Conservation (phyloP, 345 rosid species). For the Linum trigynum region DNA sequence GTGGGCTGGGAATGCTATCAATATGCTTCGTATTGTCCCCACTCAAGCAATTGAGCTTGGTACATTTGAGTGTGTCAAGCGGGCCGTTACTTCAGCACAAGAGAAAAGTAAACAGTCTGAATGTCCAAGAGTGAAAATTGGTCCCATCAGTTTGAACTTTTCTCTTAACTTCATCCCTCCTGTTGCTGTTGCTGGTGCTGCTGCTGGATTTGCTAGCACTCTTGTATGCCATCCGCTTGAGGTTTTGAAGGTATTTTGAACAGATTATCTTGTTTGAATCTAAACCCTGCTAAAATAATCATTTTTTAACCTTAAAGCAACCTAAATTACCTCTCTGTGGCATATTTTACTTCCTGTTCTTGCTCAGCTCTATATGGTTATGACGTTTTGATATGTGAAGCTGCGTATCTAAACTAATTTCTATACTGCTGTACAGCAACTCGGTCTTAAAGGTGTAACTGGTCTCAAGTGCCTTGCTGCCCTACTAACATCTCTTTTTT, state of each 20-base stretch:
- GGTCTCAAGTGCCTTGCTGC: background rate
- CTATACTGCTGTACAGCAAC: background rate
- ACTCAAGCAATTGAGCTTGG: constrained; percentile 97
- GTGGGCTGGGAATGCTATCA: constrained; percentile 96
- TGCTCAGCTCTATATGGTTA: background rate
- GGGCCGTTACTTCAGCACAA: constrained; percentile 66
- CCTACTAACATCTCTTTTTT: background rate
- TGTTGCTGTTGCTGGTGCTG: constrained; percentile 90
- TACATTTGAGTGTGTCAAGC: constrained; percentile 83
- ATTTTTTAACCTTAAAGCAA: background rate
- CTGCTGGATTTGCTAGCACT: constrained; percentile 87
- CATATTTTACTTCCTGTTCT: background rate
- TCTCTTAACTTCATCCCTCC: constrained; percentile 87
- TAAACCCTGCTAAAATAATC: background rate
- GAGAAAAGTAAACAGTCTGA: constrained; percentile 51
- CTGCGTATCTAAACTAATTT: background rate
- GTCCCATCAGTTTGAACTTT: constrained; percentile 44
- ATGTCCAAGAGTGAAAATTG: constrained; percentile 51
- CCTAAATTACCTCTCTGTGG: background rate
- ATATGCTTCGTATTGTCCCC: constrained; percentile 84
- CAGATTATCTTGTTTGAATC: background rate
- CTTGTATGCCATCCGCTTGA: constrained; percentile 97
- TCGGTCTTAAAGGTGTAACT: too few relatives aligned
- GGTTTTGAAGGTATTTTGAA: constrained; percentile 69
- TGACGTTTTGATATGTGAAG: background rate